Conservation (phyloP, 495 filamentous ascomycete species). For the Evansstolkia leycettana region DNA sequence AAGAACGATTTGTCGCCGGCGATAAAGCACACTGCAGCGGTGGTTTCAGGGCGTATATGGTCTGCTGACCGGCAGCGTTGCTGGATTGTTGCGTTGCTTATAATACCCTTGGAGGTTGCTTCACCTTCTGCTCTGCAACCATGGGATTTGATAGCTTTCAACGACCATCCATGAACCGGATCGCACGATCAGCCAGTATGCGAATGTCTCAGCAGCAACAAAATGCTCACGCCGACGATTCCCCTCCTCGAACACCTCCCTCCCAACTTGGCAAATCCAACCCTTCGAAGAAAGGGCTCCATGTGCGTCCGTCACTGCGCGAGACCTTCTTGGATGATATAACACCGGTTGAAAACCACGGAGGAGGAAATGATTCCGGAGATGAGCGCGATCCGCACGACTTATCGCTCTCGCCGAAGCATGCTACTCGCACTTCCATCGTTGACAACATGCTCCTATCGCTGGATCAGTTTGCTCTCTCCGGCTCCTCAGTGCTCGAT, state of each 20-base stretch:
- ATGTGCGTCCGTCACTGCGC: slow-evolving; percentile 25
- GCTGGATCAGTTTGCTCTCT: slow-evolving; percentile 62
- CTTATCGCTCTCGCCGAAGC: slow-evolving; percentile 61
- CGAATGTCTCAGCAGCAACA: slow-evolving; percentile 25
- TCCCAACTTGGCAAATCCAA: slow-evolving; percentile 20
- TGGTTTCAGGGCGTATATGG: too few species aligned
- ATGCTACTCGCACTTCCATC: slow-evolving; percentile 72
- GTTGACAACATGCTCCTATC: slow-evolving; percentile 89
- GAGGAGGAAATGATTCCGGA: slow-evolving; percentile 28
- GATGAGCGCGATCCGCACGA: slow-evolving; percentile 74
- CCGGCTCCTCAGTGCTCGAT: slow-evolving; percentile 27
- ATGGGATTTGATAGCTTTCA: too few species aligned
- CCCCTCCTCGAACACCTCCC: slow-evolving; percentile 36
- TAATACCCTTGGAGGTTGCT: too few species aligned
- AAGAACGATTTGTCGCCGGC: too few species aligned
- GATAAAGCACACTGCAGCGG: too few species aligned
- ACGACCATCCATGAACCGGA: slow-evolving; percentile 5
- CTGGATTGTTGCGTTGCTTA: too few species aligned
- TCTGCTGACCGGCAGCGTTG: too few species aligned
- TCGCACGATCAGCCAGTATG: slow-evolving; percentile 9
- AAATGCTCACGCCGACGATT: slow-evolving; percentile 11
- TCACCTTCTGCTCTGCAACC: too few species aligned
- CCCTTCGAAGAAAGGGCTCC: slow-evolving; percentile 17
- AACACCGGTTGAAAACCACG: slow-evolving; percentile 26
- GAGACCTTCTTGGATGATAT: slow-evolving; percentile 41